Percentiles rank a stretch among this genome's conserved stretches.
Conservation (phyloP, 129 eudicot genomes). For the Dittrichia graveolens region DNA sequence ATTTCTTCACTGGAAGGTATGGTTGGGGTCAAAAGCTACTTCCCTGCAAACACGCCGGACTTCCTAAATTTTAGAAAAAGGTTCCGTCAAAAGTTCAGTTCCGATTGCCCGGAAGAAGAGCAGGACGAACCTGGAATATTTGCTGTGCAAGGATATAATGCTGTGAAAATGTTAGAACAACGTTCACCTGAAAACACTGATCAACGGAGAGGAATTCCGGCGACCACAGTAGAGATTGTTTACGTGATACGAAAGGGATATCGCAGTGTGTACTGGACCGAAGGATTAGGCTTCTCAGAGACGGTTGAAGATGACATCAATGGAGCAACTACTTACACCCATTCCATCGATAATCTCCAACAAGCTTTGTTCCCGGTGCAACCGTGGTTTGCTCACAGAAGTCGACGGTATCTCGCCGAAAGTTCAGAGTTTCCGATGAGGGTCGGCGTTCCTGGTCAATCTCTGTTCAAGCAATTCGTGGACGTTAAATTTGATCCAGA, state of each 20-base stretch:
- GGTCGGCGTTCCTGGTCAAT: constrained; percentile 50
- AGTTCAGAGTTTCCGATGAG: constrained; percentile 33
- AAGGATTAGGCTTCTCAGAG: constrained; percentile 50
- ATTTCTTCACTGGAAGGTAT: constrained; percentile 56
- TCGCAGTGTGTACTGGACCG: constrained; percentile 53
- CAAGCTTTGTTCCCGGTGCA: constrained; percentile 44
- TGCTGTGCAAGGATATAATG: constrained; percentile 50
- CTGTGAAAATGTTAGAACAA: constrained; percentile 11
- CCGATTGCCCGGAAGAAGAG: constrained; percentile 43
- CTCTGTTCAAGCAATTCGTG: constrained; percentile 52
- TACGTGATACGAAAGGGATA: constrained; percentile 48
- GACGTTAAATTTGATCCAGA: constrained; percentile 35
- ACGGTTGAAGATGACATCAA: constrained; percentile 21
- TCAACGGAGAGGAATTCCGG: constrained; percentile 9
- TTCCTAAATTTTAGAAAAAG: constrained; percentile 34
- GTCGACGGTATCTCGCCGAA: constrained; percentile 43
- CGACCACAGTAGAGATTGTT: constrained; percentile 34
- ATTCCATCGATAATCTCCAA: constrained; percentile 26
- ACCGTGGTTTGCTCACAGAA: constrained; percentile 42
- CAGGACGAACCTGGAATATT: constrained; percentile 49
- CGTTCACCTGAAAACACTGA: constrained; percentile 17
- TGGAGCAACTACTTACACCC: constrained; percentile 9
- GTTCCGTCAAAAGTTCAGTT: constrained; percentile 37
- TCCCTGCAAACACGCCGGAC: constrained; percentile 25
- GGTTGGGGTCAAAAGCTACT: constrained; percentile 53